Base-by-base conservation (phyloP, 1,284 basidiomycete species). In the Polyporus tsugae region DNA sequence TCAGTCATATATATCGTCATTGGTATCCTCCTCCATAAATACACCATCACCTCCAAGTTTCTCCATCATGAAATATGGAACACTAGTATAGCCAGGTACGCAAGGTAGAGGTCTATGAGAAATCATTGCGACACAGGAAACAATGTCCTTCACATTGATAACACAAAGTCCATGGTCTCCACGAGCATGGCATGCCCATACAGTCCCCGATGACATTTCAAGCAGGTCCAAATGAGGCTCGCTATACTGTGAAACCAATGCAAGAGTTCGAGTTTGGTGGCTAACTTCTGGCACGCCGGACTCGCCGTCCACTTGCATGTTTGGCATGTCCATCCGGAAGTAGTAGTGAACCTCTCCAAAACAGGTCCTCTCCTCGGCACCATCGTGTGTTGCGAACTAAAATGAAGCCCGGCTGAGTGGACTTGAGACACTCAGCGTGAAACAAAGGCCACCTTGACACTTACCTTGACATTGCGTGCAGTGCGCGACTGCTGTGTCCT, bases 391-490 rank as follows among this genome's bases (percentile, higher is more conserved):
- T 66, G 2, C n/a, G 53, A 11, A 66, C 64, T 38, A 64, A 60
- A 62, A 58, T 13, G 4, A 4, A 36, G n/a, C 59, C 1, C 36
- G 1, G 4, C 17, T 35, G n/a, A 66, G 49, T 7, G 17, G 53
- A 15, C 19, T 4, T 2, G 38, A 17, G 44, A 17, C 2, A n/a
- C 11, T 10, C 4, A 1, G 17, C 13, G 49, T 33, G 19, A 35
- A 52, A 19, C 53, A 60, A 6, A 22, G n/a, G 11, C 29, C 42
- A 52, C 17, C 19, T 36, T 15, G 41, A 11, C 64, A 15, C 55
- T 60, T 62, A 74, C 74, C 68, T 73, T 73, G 4, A 74, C 65
- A 67, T 65, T 70, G 2, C 70, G 49, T 35, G 65, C 49, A 6
- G 15, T 11, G 29, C 33, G 13, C 57, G 19, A 7, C 15, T 9